These are phyloP conservation scores for Scleromitrula shiraiana DNA, from an alignment of 2,329 filamentous ascomycete genomes.

Conservation along the genomic window DNA sequence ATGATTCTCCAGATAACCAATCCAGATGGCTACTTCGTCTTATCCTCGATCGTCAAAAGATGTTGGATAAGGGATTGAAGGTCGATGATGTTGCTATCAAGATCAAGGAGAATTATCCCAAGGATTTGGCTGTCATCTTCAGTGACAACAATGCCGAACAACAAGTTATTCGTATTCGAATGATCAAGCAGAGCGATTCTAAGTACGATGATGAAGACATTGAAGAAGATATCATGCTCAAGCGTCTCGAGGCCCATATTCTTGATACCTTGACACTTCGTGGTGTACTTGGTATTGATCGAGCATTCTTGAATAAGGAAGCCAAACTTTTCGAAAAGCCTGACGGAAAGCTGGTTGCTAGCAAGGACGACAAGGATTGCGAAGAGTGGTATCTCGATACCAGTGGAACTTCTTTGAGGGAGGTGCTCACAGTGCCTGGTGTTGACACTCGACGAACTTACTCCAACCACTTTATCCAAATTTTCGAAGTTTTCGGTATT, in stretches of 20 bases:
- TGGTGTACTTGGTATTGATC: constrained; percentile 80
- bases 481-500: constrained; percentile 91
- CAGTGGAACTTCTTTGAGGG: constrained; percentile 76
- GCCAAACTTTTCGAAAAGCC: constrained; percentile 56
- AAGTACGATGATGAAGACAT: constrained; percentile 67
- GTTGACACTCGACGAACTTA: constrained; percentile 82
- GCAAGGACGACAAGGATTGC: constrained; percentile 66
- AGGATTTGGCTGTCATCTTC: constrained; percentile 85
- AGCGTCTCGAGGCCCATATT: constrained; percentile 84
- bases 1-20: constrained; percentile 58
- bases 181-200: constrained; percentile 60
- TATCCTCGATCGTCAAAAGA: constrained; percentile 83
- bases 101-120: constrained; percentile 82
- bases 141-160: constrained; percentile 97
- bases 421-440: constrained; percentile 78
- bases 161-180: constrained; percentile 87
- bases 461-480: constrained; percentile 92
- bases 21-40: constrained; percentile 95
- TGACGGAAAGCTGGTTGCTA: constrained; percentile 66
- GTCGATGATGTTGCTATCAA: constrained; percentile 85
- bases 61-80: constrained; percentile 87
- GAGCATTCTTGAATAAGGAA: constrained; percentile 87
- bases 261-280: constrained; percentile 86
- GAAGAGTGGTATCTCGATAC: constrained; percentile 96
- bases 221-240: constrained; percentile 87